Base-by-base conservation (phyloP, 805 yeast genomes). In the Cyberlindnera samutprakarnensis region DNA sequence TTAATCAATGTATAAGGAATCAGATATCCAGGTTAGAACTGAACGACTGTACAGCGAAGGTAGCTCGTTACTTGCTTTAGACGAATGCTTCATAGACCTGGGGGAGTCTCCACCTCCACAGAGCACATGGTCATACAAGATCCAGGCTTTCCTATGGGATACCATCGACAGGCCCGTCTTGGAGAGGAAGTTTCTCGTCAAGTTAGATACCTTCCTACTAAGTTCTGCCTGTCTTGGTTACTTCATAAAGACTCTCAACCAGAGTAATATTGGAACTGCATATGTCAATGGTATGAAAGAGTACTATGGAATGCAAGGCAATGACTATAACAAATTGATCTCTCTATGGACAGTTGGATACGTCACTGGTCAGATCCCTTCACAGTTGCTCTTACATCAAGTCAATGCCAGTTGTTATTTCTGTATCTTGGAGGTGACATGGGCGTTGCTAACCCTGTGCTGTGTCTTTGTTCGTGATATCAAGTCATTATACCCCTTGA, bases 331-430 rank as follows among this genome's bases (percentile, higher is more conserved):
- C 38, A 63, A 61, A 37, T 41, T 67, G 43, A 46, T 51, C 8
- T 57, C 72, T 1, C 38, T 60, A 21, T 68, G 64, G 63, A 62
- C 72, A 1, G 63, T 63, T n/a, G 75, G 75, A 5, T 68, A 68
- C 35, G 59, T 67, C 25, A 44, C 69, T 28, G 72, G 72, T 2
- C 69, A 63, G 36, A 51, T 68, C 16, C 74, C 74, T 5, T 59
- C 70, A 1, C 61, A 61, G 23, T 42, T 53, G 32, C 44, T 68
- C 12, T 44, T 66, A 25, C 64, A 59, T 23, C 25, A 29, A 18
- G 15, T 34, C 12, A 38, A 66, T 6, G 66, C 69, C 9, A 43
- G 70, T 18, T 64, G 50, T 37, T 66, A 61, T 33, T 47, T 68
- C 25, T 70, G 68, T 4, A 49, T 54, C 3, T 42, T 66, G 28